Conservation (phyloP, 257 asterid species). For the Ilex aquifolium region DNA sequence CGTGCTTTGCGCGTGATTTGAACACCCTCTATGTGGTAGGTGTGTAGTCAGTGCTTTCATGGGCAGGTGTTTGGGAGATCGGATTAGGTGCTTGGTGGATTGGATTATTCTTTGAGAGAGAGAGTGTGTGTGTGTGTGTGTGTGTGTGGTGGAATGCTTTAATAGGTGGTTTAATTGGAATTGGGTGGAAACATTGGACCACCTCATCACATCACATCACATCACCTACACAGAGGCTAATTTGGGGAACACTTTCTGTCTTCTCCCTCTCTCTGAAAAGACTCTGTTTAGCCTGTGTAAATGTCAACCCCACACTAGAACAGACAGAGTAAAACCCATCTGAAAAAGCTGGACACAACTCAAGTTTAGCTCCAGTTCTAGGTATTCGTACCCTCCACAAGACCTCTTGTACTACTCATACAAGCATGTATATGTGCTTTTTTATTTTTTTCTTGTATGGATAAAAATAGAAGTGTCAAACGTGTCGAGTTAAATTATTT, state of each 20-base stretch:
- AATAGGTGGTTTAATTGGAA: conserved; percentile 44
- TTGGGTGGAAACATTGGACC: conserved; percentile 81
- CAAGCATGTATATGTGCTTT: not conserved
- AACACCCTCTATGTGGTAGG: no score
- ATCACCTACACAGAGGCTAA: conserved; percentile 52
- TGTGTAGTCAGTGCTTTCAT: no score
- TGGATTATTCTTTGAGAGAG: no score
- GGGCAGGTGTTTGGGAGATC: no score
- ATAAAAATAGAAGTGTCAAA: no score
- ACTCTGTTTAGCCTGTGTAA: not conserved
- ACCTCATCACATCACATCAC: conserved; percentile 60
- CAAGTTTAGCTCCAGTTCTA: conserved; percentile 46
- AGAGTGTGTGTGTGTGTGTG: no score
- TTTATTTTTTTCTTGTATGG: no score
- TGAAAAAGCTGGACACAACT: conserved; percentile 67
- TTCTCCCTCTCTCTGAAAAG: no score
- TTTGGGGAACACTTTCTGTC: conserved; percentile 33
- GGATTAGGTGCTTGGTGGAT: no score
- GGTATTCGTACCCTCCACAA: conserved; percentile 36
- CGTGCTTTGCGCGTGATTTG: no score
- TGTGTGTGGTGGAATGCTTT: conserved; percentile 28
- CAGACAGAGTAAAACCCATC: conserved; percentile 24
- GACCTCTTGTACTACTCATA: not conserved
- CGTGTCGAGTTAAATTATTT: no score
- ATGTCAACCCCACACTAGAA: conserved; percentile 39